phyloP scores from a whole-genome alignment of 1,284 basidiomycete genomes.

The Cystobasidiaceae sp. region DNA sequence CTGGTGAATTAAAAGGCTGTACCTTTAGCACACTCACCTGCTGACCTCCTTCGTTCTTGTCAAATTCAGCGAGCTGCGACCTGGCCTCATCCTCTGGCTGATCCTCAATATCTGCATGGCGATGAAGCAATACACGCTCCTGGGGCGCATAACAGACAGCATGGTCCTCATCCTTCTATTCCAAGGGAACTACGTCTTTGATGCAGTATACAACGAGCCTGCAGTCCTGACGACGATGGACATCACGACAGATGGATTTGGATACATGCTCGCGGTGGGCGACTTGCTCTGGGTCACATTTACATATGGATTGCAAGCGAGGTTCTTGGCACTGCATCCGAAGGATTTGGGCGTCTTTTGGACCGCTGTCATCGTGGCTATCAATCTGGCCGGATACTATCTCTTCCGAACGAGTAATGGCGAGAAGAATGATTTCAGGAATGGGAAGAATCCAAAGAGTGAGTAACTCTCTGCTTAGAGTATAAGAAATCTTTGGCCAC shows the following conservation, averaged over 20 bases:
- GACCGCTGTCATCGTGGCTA: constrained; percentile 59
- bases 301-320: constrained; percentile 86
- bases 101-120: constrained; percentile 86
- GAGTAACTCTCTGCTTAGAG: constrained; percentile 33
- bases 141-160: constrained; percentile 74
- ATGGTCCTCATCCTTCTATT: constrained; percentile 85
- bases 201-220: constrained; percentile 78
- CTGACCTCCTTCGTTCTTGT: background rate
- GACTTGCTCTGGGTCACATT: constrained; percentile 95
- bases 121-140: constrained; percentile 77
- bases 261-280: constrained; percentile 95
- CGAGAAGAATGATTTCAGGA: constrained; percentile 94
- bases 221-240: constrained; percentile 88
- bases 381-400: constrained; percentile 76
- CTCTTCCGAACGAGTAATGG: constrained; percentile 85
- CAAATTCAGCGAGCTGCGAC: constrained; percentile 66
- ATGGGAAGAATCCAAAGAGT: constrained; percentile 87
- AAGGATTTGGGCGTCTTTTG: constrained; percentile 68
- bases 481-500: background rate
- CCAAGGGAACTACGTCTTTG: constrained; percentile 81
- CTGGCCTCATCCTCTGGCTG: constrained; percentile 91
- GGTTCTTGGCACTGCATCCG: constrained; percentile 84
- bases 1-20: constrained; percentile 50
- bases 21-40: background rate
- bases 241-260: constrained; percentile 95